phyloP scores from a whole-genome alignment of 1,139 yeast species.

The Nakaseomyces delphensis region DNA sequence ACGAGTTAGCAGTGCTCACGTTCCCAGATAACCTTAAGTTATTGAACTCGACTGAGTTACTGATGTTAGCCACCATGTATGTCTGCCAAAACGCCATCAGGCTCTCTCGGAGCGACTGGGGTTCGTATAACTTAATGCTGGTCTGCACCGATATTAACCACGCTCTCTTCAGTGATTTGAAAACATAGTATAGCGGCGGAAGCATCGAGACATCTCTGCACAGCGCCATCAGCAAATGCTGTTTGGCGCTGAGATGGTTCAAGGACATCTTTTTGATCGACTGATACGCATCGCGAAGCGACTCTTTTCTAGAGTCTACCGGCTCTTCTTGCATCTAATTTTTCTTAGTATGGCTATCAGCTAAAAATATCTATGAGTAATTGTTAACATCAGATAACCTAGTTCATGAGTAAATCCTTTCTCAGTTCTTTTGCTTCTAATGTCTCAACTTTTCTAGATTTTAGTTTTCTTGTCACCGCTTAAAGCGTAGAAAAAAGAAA shows the following conservation, averaged over 20 bases:
- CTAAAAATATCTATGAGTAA: no score
- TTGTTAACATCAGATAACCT: no score
- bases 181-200: conserved; percentile 53
- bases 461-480: no score
- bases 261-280: conserved; percentile 27
- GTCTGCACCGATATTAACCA: conserved; percentile 26
- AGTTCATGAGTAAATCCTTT: no score
- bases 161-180: conserved; percentile 46
- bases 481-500: no score
- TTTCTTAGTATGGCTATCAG: no score
- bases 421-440: no score
- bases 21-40: conserved; percentile 5
- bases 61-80: conserved; percentile 30
- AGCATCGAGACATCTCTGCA: conserved; percentile 66
- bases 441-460: no score
- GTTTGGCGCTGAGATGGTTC: conserved; percentile 52
- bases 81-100: conserved; percentile 34
- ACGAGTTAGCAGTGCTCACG: conserved; percentile 16
- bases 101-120: conserved; percentile 28
- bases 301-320: background rate
- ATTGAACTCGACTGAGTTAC: conserved; percentile 8
- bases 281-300: conserved; percentile 15
- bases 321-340: background rate
- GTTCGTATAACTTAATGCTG: conserved; percentile 26
- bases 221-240: conserved; percentile 63